Evolutionary conservation across 257 asterid genomes (phyloP), one percentile per base, ranked within the genome.

Genomic region (Knoxia roxburghii): DNA sequence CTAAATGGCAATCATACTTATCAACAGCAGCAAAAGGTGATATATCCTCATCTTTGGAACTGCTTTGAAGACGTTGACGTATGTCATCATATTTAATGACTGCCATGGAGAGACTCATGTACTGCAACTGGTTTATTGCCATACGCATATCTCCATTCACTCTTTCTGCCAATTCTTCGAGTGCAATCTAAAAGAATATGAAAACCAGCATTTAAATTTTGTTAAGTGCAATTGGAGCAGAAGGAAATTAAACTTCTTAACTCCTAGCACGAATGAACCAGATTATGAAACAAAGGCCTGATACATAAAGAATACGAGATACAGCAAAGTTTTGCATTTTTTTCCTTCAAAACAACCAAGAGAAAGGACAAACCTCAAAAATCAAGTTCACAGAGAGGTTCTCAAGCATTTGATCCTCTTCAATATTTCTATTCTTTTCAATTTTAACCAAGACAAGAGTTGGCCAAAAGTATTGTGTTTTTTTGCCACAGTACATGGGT

Each of bases 11-110:
- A 43, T 40, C 95, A 54, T 87, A 94, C 99, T 87, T 88, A 66
- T 94, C 99, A 69, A 94, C 97, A 67, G 99, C 99, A 18, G 91
- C 83, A 78, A 94, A 94, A 7, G 99, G 99, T 68, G 99, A 94
- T 57, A 94, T 94, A 67, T 90, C 97, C 82, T 94, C 99, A 82
- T 94, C 99, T 82, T 94, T 94, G 35, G 96, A 83, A 79, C 89
- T 94, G 83, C 77, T 86, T 77, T 86, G 96, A 68, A 94, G 97
- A 57, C 96, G 95, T 55, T 81, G 82, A 64, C 81, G 85, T 70
- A 90, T 80, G 85, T 94, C 97, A 84, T 94, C 99, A 49, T 88
- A 94, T 74, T 83, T 86, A 70, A 94, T 87, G 35, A 90, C 89
- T 21, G 95, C 83, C 95, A 80, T 86, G 26, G 96, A 90, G 66